Evolutionary conservation across 2,329 filamentous ascomycete genomes (phyloP).

Genomic region (Fusarium sp.): DNA sequence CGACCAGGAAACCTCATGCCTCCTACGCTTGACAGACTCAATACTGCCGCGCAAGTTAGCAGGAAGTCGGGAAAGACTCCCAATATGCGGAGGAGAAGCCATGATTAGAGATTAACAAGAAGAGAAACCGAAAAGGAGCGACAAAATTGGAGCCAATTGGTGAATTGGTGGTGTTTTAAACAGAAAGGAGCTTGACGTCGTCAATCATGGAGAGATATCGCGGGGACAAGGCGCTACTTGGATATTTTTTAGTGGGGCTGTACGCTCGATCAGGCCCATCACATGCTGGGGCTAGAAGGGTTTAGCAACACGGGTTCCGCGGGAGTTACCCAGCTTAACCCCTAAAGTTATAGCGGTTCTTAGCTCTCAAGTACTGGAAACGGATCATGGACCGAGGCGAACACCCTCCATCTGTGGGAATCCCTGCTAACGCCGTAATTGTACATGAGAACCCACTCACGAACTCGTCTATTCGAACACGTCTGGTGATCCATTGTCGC

Average conservation of each 20-base stretch:
- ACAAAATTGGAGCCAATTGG: constrained; percentile 7
- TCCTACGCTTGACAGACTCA: constrained; percentile 71
- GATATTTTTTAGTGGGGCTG: constrained; percentile 52
- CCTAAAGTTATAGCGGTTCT: constrained; percentile 32
- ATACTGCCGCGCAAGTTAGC: constrained; percentile 79
- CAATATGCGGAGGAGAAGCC: constrained; percentile 62
- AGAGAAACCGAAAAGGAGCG: constrained; percentile 18
- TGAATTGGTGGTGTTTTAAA: constrained; percentile 26
- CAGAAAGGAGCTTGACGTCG: constrained; percentile 42
- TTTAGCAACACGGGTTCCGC: constrained; percentile 28
- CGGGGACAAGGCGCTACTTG: constrained; percentile 54
- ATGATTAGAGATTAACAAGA: constrained; percentile 20
- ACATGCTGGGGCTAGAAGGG: constrained; percentile 41
- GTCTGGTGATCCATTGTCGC: constrained; percentile 11
- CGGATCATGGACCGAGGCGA: constrained; percentile 34
- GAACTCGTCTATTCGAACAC: not conserved
- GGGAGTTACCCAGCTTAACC: constrained; percentile 16
- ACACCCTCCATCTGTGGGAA: constrained; percentile 20
- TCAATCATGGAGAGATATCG: constrained; percentile 33
- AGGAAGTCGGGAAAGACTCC: constrained; percentile 79
- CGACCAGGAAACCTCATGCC: constrained; percentile 69
- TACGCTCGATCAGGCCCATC: constrained; percentile 34
- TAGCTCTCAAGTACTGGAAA: constrained; percentile 30
- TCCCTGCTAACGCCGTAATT: constrained; percentile 43
- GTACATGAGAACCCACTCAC: constrained; percentile 33